A percentile compares a stretch with the other conserved stretches of the same genome.
Evolutionary conservation across 257 asterid species (phyloP).

Genomic region (Solanum appendiculatum): DNA sequence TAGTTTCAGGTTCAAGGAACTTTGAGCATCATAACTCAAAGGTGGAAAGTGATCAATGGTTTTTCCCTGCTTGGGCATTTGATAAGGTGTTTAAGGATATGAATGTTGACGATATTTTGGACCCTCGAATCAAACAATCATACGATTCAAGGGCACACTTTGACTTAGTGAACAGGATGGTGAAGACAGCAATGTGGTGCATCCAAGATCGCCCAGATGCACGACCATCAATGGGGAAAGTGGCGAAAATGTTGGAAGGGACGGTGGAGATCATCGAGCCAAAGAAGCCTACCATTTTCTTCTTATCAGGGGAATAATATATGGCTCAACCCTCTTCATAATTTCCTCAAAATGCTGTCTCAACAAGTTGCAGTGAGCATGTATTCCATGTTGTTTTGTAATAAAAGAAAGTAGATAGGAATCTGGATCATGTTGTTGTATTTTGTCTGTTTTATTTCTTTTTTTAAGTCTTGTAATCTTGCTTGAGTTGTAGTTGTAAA

Average conservation of each 20-base stretch:
- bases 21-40: conserved; percentile 29
- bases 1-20: conserved; percentile 66
- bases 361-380: neutral
- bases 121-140: conserved; percentile 40
- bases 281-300: conserved; percentile 50
- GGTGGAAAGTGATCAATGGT: conserved; percentile 68
- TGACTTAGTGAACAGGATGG: conserved; percentile 71
- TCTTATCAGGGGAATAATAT: conserved; percentile 20
- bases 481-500: neutral
- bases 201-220: conserved; percentile 57
- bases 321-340: neutral
- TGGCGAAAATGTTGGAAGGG: conserved; percentile 90
- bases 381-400: neutral
- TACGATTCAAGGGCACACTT: conserved; percentile 47
- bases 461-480: neutral
- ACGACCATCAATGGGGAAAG: conserved; percentile 93
- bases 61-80: conserved; percentile 72
- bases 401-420: neutral
- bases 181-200: conserved; percentile 91
- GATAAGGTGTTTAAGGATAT: conserved; percentile 61
- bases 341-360: neutral
- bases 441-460: neutral
- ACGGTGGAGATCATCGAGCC: conserved; percentile 75
- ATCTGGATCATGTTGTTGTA: neutral
- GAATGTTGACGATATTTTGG: conserved; percentile 68